Conservation (phyloP, 1,139 yeast species). For the Meyerozyma sp. region DNA sequence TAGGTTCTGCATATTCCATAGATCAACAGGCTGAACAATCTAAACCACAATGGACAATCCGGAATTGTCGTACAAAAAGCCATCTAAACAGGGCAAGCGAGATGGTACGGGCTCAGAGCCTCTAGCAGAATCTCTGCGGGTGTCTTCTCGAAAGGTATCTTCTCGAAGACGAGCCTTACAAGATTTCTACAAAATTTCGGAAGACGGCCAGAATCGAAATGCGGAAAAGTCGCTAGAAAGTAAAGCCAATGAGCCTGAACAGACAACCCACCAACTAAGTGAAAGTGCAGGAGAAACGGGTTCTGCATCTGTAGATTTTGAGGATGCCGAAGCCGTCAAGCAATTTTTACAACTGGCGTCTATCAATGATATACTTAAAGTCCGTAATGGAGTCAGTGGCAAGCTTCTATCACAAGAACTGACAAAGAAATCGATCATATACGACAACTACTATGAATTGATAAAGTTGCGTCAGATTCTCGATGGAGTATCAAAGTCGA, state of each 20-base stretch:
- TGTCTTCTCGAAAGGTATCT: constrained; percentile 4
- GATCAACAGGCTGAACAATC: neutral
- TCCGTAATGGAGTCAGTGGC: constrained; percentile 28
- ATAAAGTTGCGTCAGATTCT: constrained; percentile 38
- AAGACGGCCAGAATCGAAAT: constrained; percentile 8
- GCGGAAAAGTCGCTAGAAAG: neutral
- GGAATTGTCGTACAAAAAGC: constrained; percentile 24
- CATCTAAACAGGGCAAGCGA: constrained; percentile 8
- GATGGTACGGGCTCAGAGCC: neutral
- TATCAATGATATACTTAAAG: constrained; percentile 30
- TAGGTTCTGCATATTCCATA: neutral
- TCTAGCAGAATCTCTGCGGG: constrained; percentile 4
- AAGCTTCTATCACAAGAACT: constrained; percentile 35
- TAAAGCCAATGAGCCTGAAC: constrained; percentile 1
- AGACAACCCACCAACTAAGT: neutral
- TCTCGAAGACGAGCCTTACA: neutral
- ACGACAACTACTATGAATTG: constrained; percentile 47
- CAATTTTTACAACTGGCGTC: constrained; percentile 11
- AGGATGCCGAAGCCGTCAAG: constrained; percentile 17
- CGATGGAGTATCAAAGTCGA: constrained; percentile 18
- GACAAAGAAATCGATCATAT: constrained; percentile 43
- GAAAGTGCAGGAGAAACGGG: constrained; percentile 3
- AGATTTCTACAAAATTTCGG: neutral
- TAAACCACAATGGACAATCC: neutral
- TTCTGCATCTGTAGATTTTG: constrained; percentile 9